Conservation (phyloP, 176 grass and related monocot species). For the Eremochloa ophiuroides region DNA sequence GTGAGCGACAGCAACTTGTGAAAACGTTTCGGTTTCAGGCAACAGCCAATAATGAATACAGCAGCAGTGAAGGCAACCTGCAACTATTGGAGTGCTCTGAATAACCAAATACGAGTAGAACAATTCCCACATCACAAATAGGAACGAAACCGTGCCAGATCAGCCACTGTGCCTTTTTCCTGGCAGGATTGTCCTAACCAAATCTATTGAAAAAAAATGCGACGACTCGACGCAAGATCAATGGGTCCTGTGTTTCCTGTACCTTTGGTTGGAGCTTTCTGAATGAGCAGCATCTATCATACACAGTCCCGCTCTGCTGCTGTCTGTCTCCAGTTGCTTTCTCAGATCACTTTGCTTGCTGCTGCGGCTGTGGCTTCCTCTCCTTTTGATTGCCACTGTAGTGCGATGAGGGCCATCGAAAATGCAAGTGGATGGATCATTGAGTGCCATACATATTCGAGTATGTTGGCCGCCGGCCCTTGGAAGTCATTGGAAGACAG, state of each 20-base stretch:
- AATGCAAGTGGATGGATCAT: slow-evolving; percentile 35
- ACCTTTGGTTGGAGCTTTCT: neutral
- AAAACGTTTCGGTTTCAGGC: slow-evolving; percentile 20
- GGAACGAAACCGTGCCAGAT: slow-evolving; percentile 21
- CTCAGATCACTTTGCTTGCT: neutral
- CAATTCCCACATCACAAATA: neutral
- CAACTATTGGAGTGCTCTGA: neutral
- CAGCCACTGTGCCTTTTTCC: slow-evolving; percentile 5
- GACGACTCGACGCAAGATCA: slow-evolving; percentile 17
- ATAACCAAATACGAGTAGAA: neutral
- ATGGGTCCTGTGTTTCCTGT: neutral
- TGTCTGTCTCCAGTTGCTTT: neutral
- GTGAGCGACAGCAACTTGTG: neutral
- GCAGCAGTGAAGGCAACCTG: slow-evolving; percentile 18
- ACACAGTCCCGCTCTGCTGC: neutral
- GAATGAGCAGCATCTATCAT: slow-evolving; percentile 8
- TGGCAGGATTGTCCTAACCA: slow-evolving; percentile 5
- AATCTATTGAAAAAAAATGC: slow-evolving; percentile 25
- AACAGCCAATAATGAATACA: slow-evolving; percentile 16
- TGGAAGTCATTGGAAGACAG: slow-evolving; percentile 36
- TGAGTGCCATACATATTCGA: neutral
- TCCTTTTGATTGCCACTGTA: slow-evolving; percentile 27
- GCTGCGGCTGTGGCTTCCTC: neutral
- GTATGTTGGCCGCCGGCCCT: slow-evolving; percentile 15
- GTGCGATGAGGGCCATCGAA: slow-evolving; percentile 2